phyloP scores from a whole-genome alignment of 352 stramenopile species.

The Pythium pyrilobum region DNA sequence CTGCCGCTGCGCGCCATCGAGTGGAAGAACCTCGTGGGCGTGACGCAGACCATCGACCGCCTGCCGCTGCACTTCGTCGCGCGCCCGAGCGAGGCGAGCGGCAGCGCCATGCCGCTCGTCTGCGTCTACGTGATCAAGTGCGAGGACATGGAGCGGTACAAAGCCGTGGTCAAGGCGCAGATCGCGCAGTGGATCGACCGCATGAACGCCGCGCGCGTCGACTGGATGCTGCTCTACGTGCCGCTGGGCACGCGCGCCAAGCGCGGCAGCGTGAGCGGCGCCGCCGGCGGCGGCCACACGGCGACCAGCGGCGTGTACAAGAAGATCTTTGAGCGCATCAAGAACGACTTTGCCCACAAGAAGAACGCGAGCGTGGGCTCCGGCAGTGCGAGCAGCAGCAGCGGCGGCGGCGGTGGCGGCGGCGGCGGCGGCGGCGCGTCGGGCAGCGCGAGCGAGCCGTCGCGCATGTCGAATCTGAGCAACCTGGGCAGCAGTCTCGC shows the following conservation, averaged over 20 bases:
- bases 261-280: slow-evolving; percentile 16
- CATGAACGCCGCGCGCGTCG: slow-evolving; percentile 57
- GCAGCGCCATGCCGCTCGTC: slow-evolving; percentile 30
- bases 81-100: slow-evolving; percentile 14
- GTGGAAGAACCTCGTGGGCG: slow-evolving; percentile 77
- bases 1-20: slow-evolving; percentile 73
- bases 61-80: slow-evolving; percentile 54
- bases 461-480: slow-evolving; percentile 1
- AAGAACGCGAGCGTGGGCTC: slow-evolving; percentile 21
- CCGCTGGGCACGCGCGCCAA: slow-evolving; percentile 67
- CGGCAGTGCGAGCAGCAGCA: slow-evolving; percentile 1
- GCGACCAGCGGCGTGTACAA: slow-evolving; percentile 38
- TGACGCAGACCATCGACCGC: slow-evolving; percentile 63
- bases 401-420: not conserved
- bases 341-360: slow-evolving; percentile 52
- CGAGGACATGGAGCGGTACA: slow-evolving; percentile 77
- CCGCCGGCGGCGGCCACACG: not conserved
- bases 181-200: slow-evolving; percentile 60
- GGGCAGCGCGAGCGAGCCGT: not conserved
- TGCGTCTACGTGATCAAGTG: slow-evolving; percentile 82
- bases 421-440: not conserved
- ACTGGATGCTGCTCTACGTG: slow-evolving; percentile 85
- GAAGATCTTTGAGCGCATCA: slow-evolving; percentile 75
- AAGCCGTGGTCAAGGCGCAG: slow-evolving; percentile 34
- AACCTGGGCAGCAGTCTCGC: slow-evolving; percentile 18